A percentile compares a stretch with the other conserved stretches of the same genome.
These are phyloP conservation scores for Zalerion maritima DNA, from an alignment of 495 filamentous ascomycete species.

Conservation along the genomic window DNA sequence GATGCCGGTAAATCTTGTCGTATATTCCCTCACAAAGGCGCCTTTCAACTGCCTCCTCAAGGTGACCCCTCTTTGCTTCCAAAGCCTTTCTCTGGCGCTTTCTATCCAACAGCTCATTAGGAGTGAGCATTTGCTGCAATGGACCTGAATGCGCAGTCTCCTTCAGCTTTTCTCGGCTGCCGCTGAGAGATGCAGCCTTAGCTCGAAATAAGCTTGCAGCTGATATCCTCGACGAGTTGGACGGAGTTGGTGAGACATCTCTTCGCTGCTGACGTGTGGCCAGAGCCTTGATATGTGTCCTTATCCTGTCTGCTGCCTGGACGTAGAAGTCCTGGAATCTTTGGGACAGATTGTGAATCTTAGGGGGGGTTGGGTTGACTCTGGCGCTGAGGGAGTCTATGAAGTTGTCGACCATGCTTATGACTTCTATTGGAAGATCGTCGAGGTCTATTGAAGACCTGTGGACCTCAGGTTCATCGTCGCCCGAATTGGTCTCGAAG, in stretches of 20 bases:
- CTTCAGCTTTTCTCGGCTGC: slow-evolving; percentile 34
- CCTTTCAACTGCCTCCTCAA: slow-evolving; percentile 89
- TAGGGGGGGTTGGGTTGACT: slow-evolving; percentile 69
- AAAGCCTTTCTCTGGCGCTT: slow-evolving; percentile 63
- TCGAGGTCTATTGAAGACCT: slow-evolving; percentile 53
- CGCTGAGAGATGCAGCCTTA: slow-evolving; percentile 36
- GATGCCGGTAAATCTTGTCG: slow-evolving; percentile 76
- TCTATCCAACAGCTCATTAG: slow-evolving; percentile 64
- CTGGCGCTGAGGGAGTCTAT: slow-evolving; percentile 81
- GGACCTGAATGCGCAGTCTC: slow-evolving; percentile 17
- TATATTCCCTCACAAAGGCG: slow-evolving; percentile 80
- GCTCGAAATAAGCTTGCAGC: slow-evolving; percentile 35
- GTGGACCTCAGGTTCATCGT: slow-evolving; percentile 37
- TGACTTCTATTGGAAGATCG: slow-evolving; percentile 82
- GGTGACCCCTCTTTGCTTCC: slow-evolving; percentile 54
- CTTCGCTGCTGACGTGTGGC: slow-evolving; percentile 58
- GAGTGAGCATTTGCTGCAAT: slow-evolving; percentile 85
- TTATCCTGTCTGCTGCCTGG: slow-evolving; percentile 67
- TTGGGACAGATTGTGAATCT: slow-evolving; percentile 67
- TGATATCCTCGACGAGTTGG: slow-evolving; percentile 34
- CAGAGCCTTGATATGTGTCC: slow-evolving; percentile 72
- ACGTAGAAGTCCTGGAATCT: slow-evolving; percentile 92
- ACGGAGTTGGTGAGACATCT: slow-evolving; percentile 39
- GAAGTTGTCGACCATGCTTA: slow-evolving; percentile 84
- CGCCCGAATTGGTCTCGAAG: slow-evolving; percentile 36